Evolutionary conservation across 83 land plant species (phyloP), one percentile per base, ranked within the genome.

Genomic region (Diphasiastrum complanatum): DNA sequence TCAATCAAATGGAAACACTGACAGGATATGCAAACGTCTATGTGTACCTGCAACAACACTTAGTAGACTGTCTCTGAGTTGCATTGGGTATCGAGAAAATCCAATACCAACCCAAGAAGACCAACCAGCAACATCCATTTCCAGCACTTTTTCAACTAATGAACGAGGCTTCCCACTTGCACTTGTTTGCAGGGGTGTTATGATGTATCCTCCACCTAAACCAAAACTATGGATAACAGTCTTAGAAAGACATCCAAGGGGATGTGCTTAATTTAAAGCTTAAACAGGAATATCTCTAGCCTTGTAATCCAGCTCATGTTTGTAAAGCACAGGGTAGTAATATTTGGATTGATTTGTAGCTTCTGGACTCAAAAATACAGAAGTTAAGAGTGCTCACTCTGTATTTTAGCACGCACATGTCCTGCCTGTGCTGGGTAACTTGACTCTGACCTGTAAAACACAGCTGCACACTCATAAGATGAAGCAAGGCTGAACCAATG

Each of bases 131-230:
- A 36, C 60, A 52, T 70, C 70, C 68, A 70, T 64, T 25, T 70
- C 73, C 26, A 70, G 31, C 12, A 70, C 73, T 23, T 30, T 20
- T 43, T 70, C 73, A 20, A 70, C 73, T 40, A 70, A 47, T 28
- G 67, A 66, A 5, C 66, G 55, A 20, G 70, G 66, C 10, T 57
- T 67, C 26, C 70, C 70, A 58, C 65, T 26, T 28, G 41, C 65
- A 22, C 48, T 58, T 26, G 56, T 37, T 22, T 62, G 63, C 33
- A 70, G 43, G 12, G 73, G 73, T 18, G 73, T 70, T 29, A 70
- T 64, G 37, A 70, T 70, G 49, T 70, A 70, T 26, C 73, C 73
- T 40, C 73, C 73, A 34, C 68, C 73, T 70, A 29, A 33, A 20
- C 11, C 12, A 8, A 10, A 23, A 50, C 24, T 50, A 50, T 10